Evolutionary conservation across 2,329 filamentous ascomycete species (phyloP).

Genomic region (Pestalotiopsis sp.): DNA sequence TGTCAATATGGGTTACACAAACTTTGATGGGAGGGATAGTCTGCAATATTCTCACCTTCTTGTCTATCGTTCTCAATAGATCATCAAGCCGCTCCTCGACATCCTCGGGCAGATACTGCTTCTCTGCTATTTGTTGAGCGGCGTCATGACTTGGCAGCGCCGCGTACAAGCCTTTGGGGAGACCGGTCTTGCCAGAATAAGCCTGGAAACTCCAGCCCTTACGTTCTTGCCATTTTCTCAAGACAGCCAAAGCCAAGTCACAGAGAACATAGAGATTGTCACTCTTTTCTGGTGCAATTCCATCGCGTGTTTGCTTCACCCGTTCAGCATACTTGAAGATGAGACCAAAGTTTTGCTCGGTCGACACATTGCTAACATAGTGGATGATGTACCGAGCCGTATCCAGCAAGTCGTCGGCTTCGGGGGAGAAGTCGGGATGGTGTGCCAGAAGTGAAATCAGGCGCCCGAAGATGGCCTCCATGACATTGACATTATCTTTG

Average conservation of each 20-base stretch:
- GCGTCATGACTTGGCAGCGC: slow-evolving; percentile 74
- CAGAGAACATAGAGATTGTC: slow-evolving; percentile 84
- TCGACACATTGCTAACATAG: slow-evolving; percentile 81
- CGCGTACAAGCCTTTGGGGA: slow-evolving; percentile 79
- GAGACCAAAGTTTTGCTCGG: slow-evolving; percentile 82
- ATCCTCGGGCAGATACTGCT: slow-evolving; percentile 79
- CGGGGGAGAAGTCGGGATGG: slow-evolving; percentile 82
- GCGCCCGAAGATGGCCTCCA: slow-evolving; percentile 82
- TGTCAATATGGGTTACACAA: slow-evolving; percentile 19
- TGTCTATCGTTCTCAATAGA: slow-evolving; percentile 65
- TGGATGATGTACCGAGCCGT: slow-evolving; percentile 89
- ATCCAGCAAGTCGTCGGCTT: slow-evolving; percentile 71
- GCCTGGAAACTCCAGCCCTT: slow-evolving; percentile 86
- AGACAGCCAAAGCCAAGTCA: slow-evolving; percentile 81
- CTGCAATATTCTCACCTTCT: slow-evolving; percentile 53
- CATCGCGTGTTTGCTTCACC: slow-evolving; percentile 87
- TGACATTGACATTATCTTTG: slow-evolving; percentile 56
- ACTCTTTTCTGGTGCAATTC: slow-evolving; percentile 67
- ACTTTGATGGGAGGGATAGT: not conserved
- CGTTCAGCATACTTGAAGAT: slow-evolving; percentile 92
- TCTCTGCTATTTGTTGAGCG: slow-evolving; percentile 84
- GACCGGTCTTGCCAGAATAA: slow-evolving; percentile 77
- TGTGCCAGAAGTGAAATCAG: slow-evolving; percentile 88
- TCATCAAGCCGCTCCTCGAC: slow-evolving; percentile 77
- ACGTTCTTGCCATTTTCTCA: slow-evolving; percentile 83